Conservation (phyloP, 2,329 filamentous ascomycete genomes). For the Calonectria pseudoturangicola region DNA sequence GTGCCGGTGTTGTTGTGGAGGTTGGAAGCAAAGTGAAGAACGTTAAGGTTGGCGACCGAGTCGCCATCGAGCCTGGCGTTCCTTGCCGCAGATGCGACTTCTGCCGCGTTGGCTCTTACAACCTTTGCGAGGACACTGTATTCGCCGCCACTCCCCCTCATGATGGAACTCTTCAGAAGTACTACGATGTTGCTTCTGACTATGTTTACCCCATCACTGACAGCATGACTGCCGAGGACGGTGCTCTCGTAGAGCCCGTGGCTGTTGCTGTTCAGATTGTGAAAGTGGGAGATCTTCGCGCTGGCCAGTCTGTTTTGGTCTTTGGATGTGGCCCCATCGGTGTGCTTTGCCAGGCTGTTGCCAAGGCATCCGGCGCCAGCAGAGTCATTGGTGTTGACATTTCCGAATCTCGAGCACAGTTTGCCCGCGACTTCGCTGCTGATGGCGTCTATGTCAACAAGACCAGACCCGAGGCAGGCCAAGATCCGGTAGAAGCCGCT, state of each 20-base stretch:
- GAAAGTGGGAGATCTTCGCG: conserved; percentile 24
- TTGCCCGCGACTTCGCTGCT: conserved; percentile 64
- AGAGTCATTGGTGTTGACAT: conserved; percentile 68
- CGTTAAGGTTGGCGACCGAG: conserved; percentile 51
- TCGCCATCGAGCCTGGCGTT: conserved; percentile 68
- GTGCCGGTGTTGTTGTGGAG: conserved; percentile 30
- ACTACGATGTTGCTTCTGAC: conserved; percentile 33
- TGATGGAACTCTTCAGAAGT: conserved; percentile 39
- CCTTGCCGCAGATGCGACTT: conserved; percentile 65
- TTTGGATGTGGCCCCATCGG: conserved; percentile 39
- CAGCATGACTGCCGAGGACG: conserved; percentile 32
- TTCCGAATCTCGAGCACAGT: conserved; percentile 59
- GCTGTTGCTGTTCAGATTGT: conserved; percentile 38
- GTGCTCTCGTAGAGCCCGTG: conserved; percentile 37
- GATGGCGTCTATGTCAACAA: conserved; percentile 64
- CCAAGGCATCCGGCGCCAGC: conserved; percentile 64
- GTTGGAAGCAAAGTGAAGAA: conserved; percentile 35
- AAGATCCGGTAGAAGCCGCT: conserved; percentile 61
- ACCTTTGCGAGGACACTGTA: conserved; percentile 35
- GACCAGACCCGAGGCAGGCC: conserved; percentile 50
- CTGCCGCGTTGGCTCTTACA: conserved; percentile 63
- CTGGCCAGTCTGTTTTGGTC: conserved; percentile 35
- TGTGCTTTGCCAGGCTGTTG: conserved; percentile 65
- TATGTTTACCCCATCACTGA: conserved; percentile 33
- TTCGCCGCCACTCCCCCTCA: conserved; percentile 38